Base-by-base conservation (phyloP, 441 rosid species). In the Flueggea neowawraea region DNA sequence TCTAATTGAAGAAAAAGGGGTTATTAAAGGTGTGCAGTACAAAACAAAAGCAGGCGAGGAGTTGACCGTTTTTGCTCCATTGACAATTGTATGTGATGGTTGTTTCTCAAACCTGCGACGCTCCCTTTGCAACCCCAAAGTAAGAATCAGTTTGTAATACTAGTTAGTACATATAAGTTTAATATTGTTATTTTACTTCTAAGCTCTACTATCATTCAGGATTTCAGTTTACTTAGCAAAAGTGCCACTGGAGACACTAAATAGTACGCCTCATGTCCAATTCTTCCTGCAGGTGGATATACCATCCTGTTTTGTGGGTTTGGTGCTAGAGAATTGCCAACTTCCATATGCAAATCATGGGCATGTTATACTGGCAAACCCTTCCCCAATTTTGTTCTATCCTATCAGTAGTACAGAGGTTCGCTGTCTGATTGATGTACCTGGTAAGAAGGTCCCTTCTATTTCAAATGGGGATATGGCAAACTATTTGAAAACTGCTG, bases 41-140 rank as follows among this genome's bases (percentile, higher is more conserved):
- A 89, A 82, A 81, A 84, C 87, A 15, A 89, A 73, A 69, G 54
- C 69, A 57, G 89, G 92, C 2, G 73, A 80, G 65, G 90, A 80
- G 68, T 63, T 76, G 62, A 77, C 69, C 33, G 86, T 81, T 53
- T 77, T 64, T 71, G 90, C 96, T 16, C 84, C 95, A 43, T 65
- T 89, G 50, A 91, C 91, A 16, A 62, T 91, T 59, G 96, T 91
- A 48, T 90, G 95, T 57, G 97, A 90, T 52, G 97, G 97, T 16
- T 88, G 95, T 65, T 88, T 90, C 78, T 91, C 90, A 44, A 88
- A 91, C 67, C 70, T 91, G 82, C 90, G 97, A 11, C 86, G 89
- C 59, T 84, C 93, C 69, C 87, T 90, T 47, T 86, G 96, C 75
- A 67, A 80, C 67, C 94, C 97, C 39, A 83, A 84, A 82, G 96